These are phyloP conservation scores for Nicotiana knightiana DNA, from an alignment of 257 asterid species.

Conservation along the genomic window DNA sequence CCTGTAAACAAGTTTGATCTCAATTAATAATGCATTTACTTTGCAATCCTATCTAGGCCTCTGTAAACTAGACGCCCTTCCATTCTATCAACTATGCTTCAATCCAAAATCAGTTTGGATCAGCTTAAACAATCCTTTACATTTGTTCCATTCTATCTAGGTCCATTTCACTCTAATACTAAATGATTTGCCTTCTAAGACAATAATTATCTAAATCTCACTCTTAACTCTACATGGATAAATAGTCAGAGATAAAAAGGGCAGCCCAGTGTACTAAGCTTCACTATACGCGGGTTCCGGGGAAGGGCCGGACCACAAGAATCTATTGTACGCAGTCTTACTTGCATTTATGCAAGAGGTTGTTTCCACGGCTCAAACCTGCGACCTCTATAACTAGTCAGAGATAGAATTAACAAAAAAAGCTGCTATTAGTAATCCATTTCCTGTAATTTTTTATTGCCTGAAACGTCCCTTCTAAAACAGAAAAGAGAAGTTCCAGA, in stretches of 20 bases:
- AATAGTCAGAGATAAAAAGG: too few species aligned
- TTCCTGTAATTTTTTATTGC: not conserved
- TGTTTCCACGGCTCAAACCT: too few species aligned
- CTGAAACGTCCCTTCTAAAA: not conserved
- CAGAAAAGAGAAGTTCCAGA: not conserved
- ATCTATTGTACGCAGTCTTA: too few species aligned
- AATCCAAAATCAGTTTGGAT: not conserved
- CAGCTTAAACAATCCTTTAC: not conserved
- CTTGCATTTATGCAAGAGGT: too few species aligned
- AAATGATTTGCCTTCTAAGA: not conserved
- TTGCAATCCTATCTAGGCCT: not conserved
- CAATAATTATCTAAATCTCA: not conserved
- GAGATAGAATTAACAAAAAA: too few species aligned
- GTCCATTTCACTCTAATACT: not conserved
- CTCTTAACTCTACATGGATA: not conserved
- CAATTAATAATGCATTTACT: not conserved
- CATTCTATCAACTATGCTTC: not conserved
- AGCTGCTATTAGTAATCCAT: too few species aligned
- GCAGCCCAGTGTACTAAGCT: too few species aligned
- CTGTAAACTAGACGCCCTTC: not conserved
- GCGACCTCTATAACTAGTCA: too few species aligned
- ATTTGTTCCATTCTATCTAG: not conserved
- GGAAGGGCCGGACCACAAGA: too few species aligned
- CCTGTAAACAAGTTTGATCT: conserved; percentile 30
- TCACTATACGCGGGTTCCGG: too few species aligned